phyloP scores from a whole-genome alignment of 352 stramenopile genomes.

The Phytophthora tentaculata region DNA sequence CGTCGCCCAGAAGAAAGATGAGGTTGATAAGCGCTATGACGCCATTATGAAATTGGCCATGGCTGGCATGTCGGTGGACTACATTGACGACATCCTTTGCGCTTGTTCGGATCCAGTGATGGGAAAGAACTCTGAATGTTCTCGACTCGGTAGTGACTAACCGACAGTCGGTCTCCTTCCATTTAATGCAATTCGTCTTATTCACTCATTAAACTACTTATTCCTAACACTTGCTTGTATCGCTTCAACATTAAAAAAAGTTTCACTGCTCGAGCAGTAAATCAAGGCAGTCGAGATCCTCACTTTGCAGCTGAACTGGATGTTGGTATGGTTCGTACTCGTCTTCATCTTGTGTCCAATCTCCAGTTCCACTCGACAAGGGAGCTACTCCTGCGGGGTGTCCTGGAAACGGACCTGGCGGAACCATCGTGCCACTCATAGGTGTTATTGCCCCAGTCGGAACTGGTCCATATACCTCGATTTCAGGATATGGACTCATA shows the following conservation, averaged over 20 bases:
- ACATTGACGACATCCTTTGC: neutral
- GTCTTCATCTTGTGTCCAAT: constrained; percentile 19
- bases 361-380: neutral
- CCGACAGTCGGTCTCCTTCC: too few relatives aligned
- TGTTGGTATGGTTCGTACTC: constrained; percentile 50
- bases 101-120: neutral
- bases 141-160: too few relatives aligned
- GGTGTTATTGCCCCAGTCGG: neutral
- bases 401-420: constrained; percentile 9
- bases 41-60: neutral
- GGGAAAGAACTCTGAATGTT: neutral
- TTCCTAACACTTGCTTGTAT: too few relatives aligned
- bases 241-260: too few relatives aligned
- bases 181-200: neutral
- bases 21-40: neutral
- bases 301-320: constrained; percentile 43
- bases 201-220: neutral
- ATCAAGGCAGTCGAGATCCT: constrained; percentile 47
- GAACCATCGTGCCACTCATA: constrained; percentile 2
- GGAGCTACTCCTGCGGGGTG: neutral
- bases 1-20: neutral
- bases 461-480: constrained; percentile 15
- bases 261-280: constrained; percentile 34
- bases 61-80: neutral
- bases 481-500: constrained; percentile 17